phyloP scores from a whole-genome alignment of 495 filamentous ascomycete genomes.

The Echria macrotheca region DNA sequence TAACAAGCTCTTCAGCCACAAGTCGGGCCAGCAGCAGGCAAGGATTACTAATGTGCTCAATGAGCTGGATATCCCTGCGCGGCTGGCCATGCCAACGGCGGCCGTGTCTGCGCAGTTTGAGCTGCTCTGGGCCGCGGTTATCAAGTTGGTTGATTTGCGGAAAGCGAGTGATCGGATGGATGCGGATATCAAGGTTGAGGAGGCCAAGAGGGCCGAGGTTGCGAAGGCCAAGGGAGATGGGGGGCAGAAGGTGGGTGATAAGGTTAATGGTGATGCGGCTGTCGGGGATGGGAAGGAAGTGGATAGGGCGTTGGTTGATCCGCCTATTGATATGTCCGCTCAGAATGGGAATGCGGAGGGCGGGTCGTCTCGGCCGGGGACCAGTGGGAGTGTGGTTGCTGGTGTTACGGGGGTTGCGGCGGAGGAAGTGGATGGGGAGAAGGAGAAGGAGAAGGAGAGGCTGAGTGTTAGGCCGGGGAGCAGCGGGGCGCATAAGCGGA shows the following conservation, averaged over 20 bases:
- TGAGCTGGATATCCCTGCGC: slow-evolving; percentile 71
- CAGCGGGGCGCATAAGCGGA: slow-evolving; percentile 58
- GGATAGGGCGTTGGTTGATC: no score
- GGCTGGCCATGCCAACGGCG: slow-evolving; percentile 81
- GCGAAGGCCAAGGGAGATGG: slow-evolving; percentile 35
- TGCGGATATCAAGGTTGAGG: slow-evolving; percentile 69
- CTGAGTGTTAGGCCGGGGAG: slow-evolving; percentile 20
- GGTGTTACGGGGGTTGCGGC: neutral
- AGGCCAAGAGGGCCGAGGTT: slow-evolving; percentile 57
- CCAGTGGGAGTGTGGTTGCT: no score
- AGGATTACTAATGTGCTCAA: slow-evolving; percentile 72
- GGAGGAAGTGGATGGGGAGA: neutral
- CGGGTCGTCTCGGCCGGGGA: neutral
- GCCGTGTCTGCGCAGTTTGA: slow-evolving; percentile 78
- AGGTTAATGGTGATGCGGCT: slow-evolving; percentile 7
- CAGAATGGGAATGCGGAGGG: slow-evolving; percentile 19
- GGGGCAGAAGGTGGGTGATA: neutral
- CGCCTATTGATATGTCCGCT: no score
- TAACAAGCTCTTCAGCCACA: slow-evolving; percentile 74
- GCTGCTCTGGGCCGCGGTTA: slow-evolving; percentile 66
- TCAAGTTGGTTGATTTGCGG: slow-evolving; percentile 69
- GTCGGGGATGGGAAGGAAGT: slow-evolving; percentile 26
- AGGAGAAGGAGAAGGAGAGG: slow-evolving; percentile 18
- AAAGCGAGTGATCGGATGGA: slow-evolving; percentile 84
- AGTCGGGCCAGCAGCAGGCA: slow-evolving; percentile 72